Evolutionary conservation across 768 basidiomycete genomes (phyloP).

Genomic region (Auricularia sp.): DNA sequence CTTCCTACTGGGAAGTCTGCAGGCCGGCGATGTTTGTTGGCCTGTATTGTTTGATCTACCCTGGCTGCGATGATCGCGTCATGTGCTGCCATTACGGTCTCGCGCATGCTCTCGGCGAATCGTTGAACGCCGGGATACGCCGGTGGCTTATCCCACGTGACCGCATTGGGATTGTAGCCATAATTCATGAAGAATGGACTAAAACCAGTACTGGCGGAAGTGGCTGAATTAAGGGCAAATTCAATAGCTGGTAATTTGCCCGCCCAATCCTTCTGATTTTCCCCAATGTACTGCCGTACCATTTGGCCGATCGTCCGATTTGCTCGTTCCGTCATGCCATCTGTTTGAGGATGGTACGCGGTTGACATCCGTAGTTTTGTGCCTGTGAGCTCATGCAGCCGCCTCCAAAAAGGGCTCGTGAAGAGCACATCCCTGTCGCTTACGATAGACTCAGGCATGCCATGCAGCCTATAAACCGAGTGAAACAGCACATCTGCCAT

Average conservation of each 20-base stretch:
- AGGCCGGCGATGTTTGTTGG: slow-evolving; percentile 15
- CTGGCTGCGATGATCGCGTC: slow-evolving; percentile 18
- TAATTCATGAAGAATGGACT: slow-evolving; percentile 15
- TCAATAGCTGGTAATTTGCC: slow-evolving; percentile 22
- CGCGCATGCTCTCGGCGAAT: slow-evolving; percentile 17
- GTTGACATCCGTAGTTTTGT: slow-evolving; percentile 24
- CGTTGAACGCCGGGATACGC: slow-evolving; percentile 16
- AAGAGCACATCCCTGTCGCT: slow-evolving; percentile 28
- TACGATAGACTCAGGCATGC: slow-evolving; percentile 21
- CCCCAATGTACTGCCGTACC: slow-evolving; percentile 15
- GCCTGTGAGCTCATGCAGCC: slow-evolving; percentile 20
- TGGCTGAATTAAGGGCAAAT: slow-evolving; percentile 29
- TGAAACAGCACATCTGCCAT: slow-evolving; percentile 22
- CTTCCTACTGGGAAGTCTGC: slow-evolving; percentile 18
- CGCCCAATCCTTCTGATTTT: slow-evolving; percentile 23
- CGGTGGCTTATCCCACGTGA: too few species aligned
- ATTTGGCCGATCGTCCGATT: slow-evolving; percentile 24
- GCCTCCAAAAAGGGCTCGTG: slow-evolving; percentile 26
- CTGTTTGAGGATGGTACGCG: slow-evolving; percentile 36
- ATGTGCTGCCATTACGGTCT: slow-evolving; percentile 17
- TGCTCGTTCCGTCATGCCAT: slow-evolving; percentile 28
- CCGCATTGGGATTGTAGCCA: slow-evolving; percentile 11
- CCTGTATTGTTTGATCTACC: slow-evolving; percentile 18
- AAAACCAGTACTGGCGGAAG: slow-evolving; percentile 23
- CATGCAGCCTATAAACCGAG: slow-evolving; percentile 23